phyloP scores from a whole-genome alignment of 345 rosid genomes.

The Raphanus sativus region DNA sequence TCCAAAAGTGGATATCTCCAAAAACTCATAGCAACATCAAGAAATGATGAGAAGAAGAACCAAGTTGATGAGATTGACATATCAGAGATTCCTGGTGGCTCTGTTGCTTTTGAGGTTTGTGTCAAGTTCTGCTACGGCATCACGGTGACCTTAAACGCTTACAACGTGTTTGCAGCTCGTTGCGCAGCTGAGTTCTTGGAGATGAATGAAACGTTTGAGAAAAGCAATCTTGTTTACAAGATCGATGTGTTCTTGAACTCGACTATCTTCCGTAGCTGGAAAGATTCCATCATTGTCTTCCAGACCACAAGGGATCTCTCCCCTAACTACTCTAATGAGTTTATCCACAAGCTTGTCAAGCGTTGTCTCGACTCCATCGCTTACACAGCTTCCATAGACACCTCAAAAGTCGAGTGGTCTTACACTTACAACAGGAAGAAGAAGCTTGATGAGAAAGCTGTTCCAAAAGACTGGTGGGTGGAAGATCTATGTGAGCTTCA shows the following conservation, averaged over 20 bases:
- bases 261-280: conserved; percentile 52
- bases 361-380: conserved; percentile 47
- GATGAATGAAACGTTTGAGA: conserved; percentile 55
- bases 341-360: conserved; percentile 7
- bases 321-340: not conserved
- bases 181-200: conserved; percentile 51
- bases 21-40: conserved; percentile 42
- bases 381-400: conserved; percentile 47
- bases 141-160: conserved; percentile 43
- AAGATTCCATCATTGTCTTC: conserved; percentile 51
- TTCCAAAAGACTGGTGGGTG: conserved; percentile 62
- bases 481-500: conserved; percentile 57
- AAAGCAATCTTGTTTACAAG: conserved; percentile 56
- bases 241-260: conserved; percentile 57
- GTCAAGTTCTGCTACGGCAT: conserved; percentile 36
- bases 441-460: conserved; percentile 39
- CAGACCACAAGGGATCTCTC: conserved; percentile 46
- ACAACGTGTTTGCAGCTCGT: conserved; percentile 41
- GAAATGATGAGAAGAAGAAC: conserved; percentile 36
- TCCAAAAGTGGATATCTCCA: conserved; percentile 60
- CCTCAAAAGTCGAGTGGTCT: conserved; percentile 51
- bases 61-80: conserved; percentile 41
- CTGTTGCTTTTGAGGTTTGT: conserved; percentile 48
- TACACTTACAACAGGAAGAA: conserved; percentile 50
- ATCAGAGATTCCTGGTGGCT: conserved; percentile 52